Percentiles rank a stretch among this genome's conserved stretches.
Evolutionary conservation across 805 yeast genomes (phyloP).

Genomic region (Myxozyma kluyveri): DNA sequence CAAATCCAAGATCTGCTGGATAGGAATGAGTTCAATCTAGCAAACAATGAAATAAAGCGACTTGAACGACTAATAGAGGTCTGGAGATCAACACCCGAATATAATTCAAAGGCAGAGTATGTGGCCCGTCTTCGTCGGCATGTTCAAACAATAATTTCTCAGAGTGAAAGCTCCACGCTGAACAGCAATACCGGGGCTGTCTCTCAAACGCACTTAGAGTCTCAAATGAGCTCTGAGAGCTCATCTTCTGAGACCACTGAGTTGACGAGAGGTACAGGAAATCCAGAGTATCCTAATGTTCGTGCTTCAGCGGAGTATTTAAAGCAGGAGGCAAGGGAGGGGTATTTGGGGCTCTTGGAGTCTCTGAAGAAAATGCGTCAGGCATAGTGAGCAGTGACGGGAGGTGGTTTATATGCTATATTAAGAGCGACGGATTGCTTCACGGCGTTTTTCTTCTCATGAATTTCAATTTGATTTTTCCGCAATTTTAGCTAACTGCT

Average conservation of each 20-base stretch:
- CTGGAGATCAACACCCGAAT: slow-evolving; percentile 28
- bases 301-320: slow-evolving; percentile 27
- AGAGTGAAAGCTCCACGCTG: slow-evolving; percentile 8
- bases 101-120: slow-evolving; percentile 17
- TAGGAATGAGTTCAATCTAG: slow-evolving; percentile 14
- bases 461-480: too few species aligned
- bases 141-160: slow-evolving; percentile 20
- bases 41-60: slow-evolving; percentile 21
- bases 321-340: slow-evolving; percentile 27
- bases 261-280: slow-evolving; percentile 5
- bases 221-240: too few species aligned
- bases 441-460: too few species aligned
- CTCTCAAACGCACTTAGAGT: neutral
- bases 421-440: too few species aligned
- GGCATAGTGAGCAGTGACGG: neutral
- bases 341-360: slow-evolving; percentile 22
- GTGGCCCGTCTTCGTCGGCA: slow-evolving; percentile 14
- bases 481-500: too few species aligned
- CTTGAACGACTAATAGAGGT: slow-evolving; percentile 10
- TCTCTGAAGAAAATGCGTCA: slow-evolving; percentile 25
- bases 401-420: too few species aligned
- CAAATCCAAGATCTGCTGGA: slow-evolving; percentile 13
- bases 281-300: slow-evolving; percentile 21
- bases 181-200: neutral
- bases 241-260: neutral